These are phyloP conservation scores for Colletotrichum costaricense DNA, from an alignment of 2,329 filamentous ascomycete genomes.

Conservation along the genomic window DNA sequence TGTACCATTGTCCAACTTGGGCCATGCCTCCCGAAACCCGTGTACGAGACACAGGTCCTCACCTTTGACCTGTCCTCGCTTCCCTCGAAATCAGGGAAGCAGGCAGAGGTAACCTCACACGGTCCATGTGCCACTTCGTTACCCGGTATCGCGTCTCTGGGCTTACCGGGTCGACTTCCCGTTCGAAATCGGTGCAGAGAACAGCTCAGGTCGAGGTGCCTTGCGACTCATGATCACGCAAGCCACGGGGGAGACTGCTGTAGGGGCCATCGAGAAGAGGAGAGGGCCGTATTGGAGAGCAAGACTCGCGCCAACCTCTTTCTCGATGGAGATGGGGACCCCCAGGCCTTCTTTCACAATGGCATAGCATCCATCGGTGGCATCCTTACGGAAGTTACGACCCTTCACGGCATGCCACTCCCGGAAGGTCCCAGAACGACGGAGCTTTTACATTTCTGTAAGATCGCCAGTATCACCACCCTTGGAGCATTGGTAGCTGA, in stretches of 20 bases:
- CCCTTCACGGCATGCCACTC: constrained; percentile 50
- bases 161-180: neutral
- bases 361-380: constrained; percentile 36
- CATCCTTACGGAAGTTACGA: constrained; percentile 43
- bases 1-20: constrained; percentile 29
- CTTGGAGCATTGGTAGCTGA: constrained; percentile 5
- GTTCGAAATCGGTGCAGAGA: neutral
- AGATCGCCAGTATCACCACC: constrained; percentile 1
- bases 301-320: constrained; percentile 25
- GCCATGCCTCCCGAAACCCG: constrained; percentile 8
- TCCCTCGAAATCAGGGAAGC: constrained; percentile 5
- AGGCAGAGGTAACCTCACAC: neutral
- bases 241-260: neutral
- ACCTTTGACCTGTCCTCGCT: constrained; percentile 28
- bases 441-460: constrained; percentile 44
- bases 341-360: constrained; percentile 35
- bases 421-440: constrained; percentile 38
- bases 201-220: neutral
- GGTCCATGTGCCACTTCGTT: neutral
- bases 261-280: neutral
- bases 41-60: constrained; percentile 29
- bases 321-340: constrained; percentile 39
- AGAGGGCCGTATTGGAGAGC: neutral
- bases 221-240: neutral
- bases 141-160: neutral